Percentiles rank a stretch among this genome's conserved stretches.
These are phyloP conservation scores for Ustilago nuda DNA, from an alignment of 1,284 basidiomycete species.

Conservation along the genomic window DNA sequence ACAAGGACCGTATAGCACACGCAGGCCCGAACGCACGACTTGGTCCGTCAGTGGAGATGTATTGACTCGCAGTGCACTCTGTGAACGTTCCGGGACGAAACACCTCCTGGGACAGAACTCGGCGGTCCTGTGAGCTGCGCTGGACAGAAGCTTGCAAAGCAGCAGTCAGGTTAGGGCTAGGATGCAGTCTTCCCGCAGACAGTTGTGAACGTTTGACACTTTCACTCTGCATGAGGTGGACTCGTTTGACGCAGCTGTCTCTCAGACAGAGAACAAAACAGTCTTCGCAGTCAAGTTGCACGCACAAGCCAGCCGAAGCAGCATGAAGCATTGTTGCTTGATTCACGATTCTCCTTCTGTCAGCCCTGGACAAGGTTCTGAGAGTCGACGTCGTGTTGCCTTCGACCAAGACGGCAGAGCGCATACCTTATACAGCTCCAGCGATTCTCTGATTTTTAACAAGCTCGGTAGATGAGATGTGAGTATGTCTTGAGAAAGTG, in stretches of 20 bases:
- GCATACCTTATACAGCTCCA: neutral
- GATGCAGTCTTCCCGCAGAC: neutral
- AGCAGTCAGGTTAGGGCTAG: neutral
- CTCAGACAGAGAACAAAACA: neutral
- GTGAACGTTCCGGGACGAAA: neutral
- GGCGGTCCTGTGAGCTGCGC: neutral
- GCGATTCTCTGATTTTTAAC: too few species aligned
- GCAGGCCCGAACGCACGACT: conserved; percentile 11
- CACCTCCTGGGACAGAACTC: neutral
- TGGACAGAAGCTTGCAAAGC: neutral
- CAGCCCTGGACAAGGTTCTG: neutral
- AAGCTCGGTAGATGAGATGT: neutral
- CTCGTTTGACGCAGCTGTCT: neutral
- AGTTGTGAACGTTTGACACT: neutral
- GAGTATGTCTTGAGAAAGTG: neutral
- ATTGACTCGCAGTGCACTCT: neutral
- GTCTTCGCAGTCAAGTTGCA: neutral
- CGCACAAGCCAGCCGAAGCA: conserved; percentile 28
- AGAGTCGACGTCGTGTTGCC: neutral
- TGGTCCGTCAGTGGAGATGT: neutral
- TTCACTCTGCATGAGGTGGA: conserved; percentile 11
- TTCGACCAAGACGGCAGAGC: neutral
- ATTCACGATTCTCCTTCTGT: neutral
- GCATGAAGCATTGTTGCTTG: neutral
- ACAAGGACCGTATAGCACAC: neutral